These are phyloP conservation scores for Miscanthus lutarioriparius DNA, from an alignment of 176 grass and related monocot genomes.

Conservation along the genomic window DNA sequence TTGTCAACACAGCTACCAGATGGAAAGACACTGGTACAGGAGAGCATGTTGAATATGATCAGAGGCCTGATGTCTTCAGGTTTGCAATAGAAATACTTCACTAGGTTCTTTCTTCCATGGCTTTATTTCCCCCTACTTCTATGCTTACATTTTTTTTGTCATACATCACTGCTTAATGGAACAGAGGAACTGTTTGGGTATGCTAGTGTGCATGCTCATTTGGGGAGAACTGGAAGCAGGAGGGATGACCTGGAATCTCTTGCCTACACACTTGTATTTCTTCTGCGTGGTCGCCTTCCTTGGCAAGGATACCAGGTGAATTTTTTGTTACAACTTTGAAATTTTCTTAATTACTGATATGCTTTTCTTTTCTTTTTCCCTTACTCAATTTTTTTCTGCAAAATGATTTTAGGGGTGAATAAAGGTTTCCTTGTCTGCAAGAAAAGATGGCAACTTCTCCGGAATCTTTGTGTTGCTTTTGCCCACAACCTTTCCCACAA, in stretches of 20 bases:
- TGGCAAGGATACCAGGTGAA: constrained; percentile 96
- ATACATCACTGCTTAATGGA: constrained; percentile 17
- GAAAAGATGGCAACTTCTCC: constrained; percentile 96
- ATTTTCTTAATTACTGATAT: neutral
- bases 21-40: constrained; percentile 78
- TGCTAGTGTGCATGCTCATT: constrained; percentile 88
- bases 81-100: constrained; percentile 34
- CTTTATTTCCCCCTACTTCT: constrained; percentile 12
- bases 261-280: constrained; percentile 95
- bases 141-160: constrained; percentile 20
- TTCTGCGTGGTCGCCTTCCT: constrained; percentile 83
- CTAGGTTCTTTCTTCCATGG: neutral
- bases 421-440: constrained; percentile 97
- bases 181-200: constrained; percentile 93
- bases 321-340: constrained; percentile 27
- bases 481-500: constrained; percentile 78
- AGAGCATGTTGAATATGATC: constrained; percentile 76
- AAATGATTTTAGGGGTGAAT: constrained; percentile 79
- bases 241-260: constrained; percentile 96
- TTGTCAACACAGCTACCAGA: constrained; percentile 61
- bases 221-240: constrained; percentile 91
- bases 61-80: constrained; percentile 83
- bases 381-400: constrained; percentile 25
- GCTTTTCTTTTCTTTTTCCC: neutral
- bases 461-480: constrained; percentile 81